Percentiles rank a stretch among this genome's conserved stretches.
phyloP scores from a whole-genome alignment of 164 flowering plant species.

The Nelumbo lutea region DNA sequence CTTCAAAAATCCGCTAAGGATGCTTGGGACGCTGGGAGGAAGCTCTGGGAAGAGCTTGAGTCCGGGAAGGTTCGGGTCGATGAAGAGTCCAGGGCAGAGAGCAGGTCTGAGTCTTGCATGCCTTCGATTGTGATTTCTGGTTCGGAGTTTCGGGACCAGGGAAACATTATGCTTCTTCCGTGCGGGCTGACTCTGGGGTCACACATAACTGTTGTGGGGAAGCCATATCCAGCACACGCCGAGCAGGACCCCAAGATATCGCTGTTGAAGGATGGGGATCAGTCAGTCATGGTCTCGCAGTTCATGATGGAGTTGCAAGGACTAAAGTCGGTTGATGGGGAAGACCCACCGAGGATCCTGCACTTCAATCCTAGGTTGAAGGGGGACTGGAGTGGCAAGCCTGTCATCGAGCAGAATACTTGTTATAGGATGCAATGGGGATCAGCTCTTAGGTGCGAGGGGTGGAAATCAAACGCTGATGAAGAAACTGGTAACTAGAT shows the following conservation, averaged over 20 bases:
- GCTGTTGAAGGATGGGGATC: slow-evolving; percentile 27
- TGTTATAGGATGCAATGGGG: slow-evolving; percentile 75
- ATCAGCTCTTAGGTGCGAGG: slow-evolving; percentile 44
- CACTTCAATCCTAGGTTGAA: slow-evolving; percentile 71
- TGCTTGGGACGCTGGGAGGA: slow-evolving; percentile 36
- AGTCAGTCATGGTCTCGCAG: slow-evolving; percentile 49
- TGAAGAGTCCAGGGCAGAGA: slow-evolving; percentile 8
- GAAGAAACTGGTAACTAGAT: slow-evolving; percentile 50
- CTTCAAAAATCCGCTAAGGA: slow-evolving; percentile 35
- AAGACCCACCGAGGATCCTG: slow-evolving; percentile 60
- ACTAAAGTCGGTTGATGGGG: slow-evolving; percentile 59
- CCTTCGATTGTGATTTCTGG: slow-evolving; percentile 40
- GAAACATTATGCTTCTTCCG: slow-evolving; percentile 39
- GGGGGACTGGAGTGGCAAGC: slow-evolving; percentile 67
- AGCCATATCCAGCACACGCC: slow-evolving; percentile 39
- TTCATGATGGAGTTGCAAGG: slow-evolving; percentile 63
- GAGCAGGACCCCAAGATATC: slow-evolving; percentile 47
- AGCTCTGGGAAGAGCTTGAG: slow-evolving; percentile 33
- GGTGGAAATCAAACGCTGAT: slow-evolving; percentile 51
- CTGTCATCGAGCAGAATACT: slow-evolving; percentile 59
- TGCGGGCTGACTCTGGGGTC: slow-evolving; percentile 65
- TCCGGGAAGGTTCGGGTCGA: slow-evolving; percentile 19
- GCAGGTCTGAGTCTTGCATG: slow-evolving; percentile 34
- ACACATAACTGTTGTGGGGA: slow-evolving; percentile 53
- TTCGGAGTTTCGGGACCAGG: slow-evolving; percentile 24